Percentiles rank a stretch among this genome's conserved stretches.
These are phyloP conservation scores for Penicillium cinerascens DNA, from an alignment of 495 filamentous ascomycete genomes.

Conservation along the genomic window DNA sequence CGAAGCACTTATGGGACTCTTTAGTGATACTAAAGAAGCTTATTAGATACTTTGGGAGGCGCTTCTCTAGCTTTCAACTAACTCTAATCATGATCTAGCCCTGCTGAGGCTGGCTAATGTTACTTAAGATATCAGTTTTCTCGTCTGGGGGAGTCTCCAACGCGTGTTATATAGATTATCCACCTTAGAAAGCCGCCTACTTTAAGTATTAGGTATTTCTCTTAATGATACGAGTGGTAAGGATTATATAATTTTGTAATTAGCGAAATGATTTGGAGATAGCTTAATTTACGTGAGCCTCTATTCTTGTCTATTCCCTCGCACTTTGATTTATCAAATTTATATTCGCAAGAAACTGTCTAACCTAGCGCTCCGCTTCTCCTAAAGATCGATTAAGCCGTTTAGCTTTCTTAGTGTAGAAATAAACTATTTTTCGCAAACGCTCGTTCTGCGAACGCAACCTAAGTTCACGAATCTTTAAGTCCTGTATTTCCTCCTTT, in stretches of 20 bases:
- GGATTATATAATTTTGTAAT: slow-evolving; percentile 1
- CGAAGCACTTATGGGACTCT: slow-evolving; percentile 5
- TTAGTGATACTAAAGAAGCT: slow-evolving; percentile 6
- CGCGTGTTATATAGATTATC: not conserved
- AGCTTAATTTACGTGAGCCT: no score
- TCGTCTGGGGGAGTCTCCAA: slow-evolving; percentile 1
- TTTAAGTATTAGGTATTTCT: slow-evolving; percentile 1
- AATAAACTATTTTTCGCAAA: no score
- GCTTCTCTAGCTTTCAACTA: not conserved
- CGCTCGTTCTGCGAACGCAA: no score
- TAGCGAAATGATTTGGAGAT: no score
- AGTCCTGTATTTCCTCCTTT: no score
- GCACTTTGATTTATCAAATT: no score
- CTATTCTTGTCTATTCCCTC: no score
- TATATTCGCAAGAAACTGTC: no score
- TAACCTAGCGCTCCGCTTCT: no score
- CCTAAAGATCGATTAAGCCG: no score
- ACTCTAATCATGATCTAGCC: not conserved
- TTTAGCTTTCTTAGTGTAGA: no score
- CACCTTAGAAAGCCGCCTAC: slow-evolving; percentile 3
- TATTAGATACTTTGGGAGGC: slow-evolving; percentile 9
- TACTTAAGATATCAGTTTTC: not conserved
- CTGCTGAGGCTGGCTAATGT: slow-evolving; percentile 1
- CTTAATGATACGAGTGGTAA: slow-evolving; percentile 3
- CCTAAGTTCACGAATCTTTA: no score